A percentile compares a stretch with the other conserved stretches of the same genome.
Conservation (phyloP, 495 filamentous ascomycete genomes). For the Penicillium herquei region DNA sequence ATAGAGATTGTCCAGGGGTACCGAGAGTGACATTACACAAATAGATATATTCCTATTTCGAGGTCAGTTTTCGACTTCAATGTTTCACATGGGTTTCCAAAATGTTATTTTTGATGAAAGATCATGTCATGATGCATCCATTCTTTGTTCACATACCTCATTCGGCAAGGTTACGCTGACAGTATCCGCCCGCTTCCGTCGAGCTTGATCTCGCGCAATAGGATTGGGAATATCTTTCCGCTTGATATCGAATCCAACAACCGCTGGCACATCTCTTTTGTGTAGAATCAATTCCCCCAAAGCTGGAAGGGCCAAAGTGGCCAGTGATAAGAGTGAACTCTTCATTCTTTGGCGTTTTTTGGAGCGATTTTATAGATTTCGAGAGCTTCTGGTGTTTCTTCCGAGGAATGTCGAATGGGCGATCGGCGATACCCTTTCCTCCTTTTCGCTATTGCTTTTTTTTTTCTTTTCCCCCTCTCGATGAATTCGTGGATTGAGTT, state of each 20-base stretch:
- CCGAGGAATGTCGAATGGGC: not conserved
- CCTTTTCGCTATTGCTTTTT: not conserved
- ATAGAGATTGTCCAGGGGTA: conserved; percentile 63
- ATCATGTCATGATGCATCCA: too few species aligned
- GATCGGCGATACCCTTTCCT: not conserved
- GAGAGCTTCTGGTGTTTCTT: not conserved
- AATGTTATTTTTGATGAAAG: not conserved
- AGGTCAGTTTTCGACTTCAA: not conserved
- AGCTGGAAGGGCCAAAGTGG: conserved; percentile 18
- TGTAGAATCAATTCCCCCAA: conserved; percentile 27
- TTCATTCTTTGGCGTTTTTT: conserved; percentile 14
- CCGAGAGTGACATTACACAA: conserved; percentile 71
- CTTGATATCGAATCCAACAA: conserved; percentile 38
- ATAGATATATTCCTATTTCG: conserved; percentile 53
- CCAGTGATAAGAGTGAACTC: conserved; percentile 17
- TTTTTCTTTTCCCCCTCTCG: too few species aligned
- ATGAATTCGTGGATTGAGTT: not conserved
- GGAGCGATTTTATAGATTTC: not conserved
- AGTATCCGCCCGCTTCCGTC: conserved; percentile 34
- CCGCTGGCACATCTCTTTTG: conserved; percentile 33
- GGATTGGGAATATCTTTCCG: conserved; percentile 37
- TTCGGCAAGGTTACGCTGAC: conserved; percentile 40
- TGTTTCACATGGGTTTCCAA: not conserved
- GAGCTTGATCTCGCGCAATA: conserved; percentile 29
- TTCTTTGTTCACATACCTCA: conserved; percentile 28